phyloP scores from a whole-genome alignment of 495 filamentous ascomycete species.

The Cercophora sp. region DNA sequence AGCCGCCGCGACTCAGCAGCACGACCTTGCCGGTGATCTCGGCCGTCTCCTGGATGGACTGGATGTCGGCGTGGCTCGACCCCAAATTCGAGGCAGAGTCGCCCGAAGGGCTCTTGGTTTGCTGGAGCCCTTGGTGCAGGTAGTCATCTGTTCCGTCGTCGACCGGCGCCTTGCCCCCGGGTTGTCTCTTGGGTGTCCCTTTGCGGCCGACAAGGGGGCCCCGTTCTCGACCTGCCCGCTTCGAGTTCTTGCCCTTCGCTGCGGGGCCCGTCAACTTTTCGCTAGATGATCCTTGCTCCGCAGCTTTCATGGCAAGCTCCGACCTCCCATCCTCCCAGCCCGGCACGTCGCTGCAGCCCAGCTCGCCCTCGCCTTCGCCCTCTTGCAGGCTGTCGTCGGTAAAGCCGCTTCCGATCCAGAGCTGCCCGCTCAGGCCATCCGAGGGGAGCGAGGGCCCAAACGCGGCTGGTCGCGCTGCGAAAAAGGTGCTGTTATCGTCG shows the following conservation, averaged over 20 bases:
- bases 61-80: constrained; percentile 79
- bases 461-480: constrained; percentile 85
- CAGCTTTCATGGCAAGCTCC: constrained; percentile 23
- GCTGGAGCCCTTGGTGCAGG: constrained; percentile 63
- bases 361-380: constrained; percentile 71
- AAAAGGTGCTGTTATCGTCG: constrained; percentile 97
- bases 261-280: constrained; percentile 15
- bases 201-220: constrained; percentile 26
- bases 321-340: constrained; percentile 64
- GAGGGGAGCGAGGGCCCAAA: constrained; percentile 79
- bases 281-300: constrained; percentile 17
- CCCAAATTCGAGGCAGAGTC: constrained; percentile 35
- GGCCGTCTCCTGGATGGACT: constrained; percentile 88
- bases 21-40: constrained; percentile 94
- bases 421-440: constrained; percentile 73
- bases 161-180: constrained; percentile 20
- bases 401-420: constrained; percentile 91
- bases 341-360: constrained; percentile 97
- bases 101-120: constrained; percentile 28
- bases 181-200: constrained; percentile 16
- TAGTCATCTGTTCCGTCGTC: constrained; percentile 92
- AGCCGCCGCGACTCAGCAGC: constrained; percentile 84
- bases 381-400: constrained; percentile 64
- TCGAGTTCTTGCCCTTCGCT: constrained; percentile 11
- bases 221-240: constrained; percentile 16